These are phyloP conservation scores for Striga hermonthica DNA, from an alignment of 305 asterid species.

Conservation along the genomic window DNA sequence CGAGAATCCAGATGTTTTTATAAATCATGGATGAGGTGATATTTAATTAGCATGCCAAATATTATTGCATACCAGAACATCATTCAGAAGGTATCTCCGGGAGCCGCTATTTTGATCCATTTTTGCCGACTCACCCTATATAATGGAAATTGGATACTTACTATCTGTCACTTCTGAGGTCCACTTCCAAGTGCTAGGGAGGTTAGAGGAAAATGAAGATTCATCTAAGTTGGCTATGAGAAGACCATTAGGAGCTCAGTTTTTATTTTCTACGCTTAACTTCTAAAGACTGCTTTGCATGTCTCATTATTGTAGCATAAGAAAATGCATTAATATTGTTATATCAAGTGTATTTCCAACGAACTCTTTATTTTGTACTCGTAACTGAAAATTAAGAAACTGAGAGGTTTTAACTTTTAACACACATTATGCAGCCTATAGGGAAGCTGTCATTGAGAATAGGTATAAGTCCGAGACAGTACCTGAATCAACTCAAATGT, in stretches of 20 bases:
- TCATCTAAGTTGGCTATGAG: conserved; percentile 8
- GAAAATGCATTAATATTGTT: background rate
- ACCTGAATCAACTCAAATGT: background rate
- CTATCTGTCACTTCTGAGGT: conserved; percentile 4
- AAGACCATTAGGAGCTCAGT: conserved; percentile 3
- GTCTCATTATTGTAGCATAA: background rate
- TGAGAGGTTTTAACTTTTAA: background rate
- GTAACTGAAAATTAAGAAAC: conserved; percentile 5
- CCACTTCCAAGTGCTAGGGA: conserved; percentile 20
- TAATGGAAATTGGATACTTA: background rate
- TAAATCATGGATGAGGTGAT: conserved; percentile 5
- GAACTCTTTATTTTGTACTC: background rate
- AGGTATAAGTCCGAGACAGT: conserved; percentile 3
- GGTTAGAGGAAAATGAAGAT: conserved; percentile 21
- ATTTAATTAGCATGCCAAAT: conserved; percentile 9
- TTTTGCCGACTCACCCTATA: background rate
- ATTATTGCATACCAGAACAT: background rate
- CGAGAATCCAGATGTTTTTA: conserved; percentile 2
- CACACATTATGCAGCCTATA: background rate
- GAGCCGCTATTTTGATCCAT: background rate
- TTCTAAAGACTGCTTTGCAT: background rate
- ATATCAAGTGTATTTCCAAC: background rate
- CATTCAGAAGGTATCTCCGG: background rate
- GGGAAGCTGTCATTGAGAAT: background rate
- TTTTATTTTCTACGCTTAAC: background rate